Evolutionary conservation across 768 basidiomycete species (phyloP), one percentile per base, ranked within the genome.

Genomic region (Amanita pallidorosea): DNA sequence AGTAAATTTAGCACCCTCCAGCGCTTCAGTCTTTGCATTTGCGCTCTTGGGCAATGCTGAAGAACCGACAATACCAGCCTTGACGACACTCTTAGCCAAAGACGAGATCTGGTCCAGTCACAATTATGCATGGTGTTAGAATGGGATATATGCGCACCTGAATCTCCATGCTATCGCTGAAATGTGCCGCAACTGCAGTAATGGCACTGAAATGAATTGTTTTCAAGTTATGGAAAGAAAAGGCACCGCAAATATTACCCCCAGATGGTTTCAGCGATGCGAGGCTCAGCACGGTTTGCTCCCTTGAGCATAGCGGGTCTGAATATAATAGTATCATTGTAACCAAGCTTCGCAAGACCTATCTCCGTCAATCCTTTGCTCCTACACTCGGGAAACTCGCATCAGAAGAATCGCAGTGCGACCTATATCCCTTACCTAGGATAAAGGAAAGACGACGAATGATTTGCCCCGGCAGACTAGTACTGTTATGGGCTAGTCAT

Each of bases 321-420:
- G 62, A 88, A 82, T 43, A 87, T 60, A 53, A 89, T 78, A 1
- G 79, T 79, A 48, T 89, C 85, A 11, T 67, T 59, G 61, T 89
- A 90, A 8, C 85, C 86, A 5, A 89, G 64, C 3, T 64, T 65
- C 0, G 85, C 82, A 17, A 91, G 69, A 0, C 67, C 83, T 42
- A 75, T 67, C 61, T 90, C 89, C 0, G 88, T 90, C 27, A 80
- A 65, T 13, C 85, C 88, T 64, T 89, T 88, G 57, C 77, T 81
- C 72, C 82, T 86, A 51, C 41, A 5, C 12, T 33, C 13, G 6
- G 43, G 6, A 17, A 17, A 12, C 12, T 20, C 17, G 13, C 12
- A 20, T 34, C 27, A 29, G 29, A 35, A 31, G 22, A 27, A 47
- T 15, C 7, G 18, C 46, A 15, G 13, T 25, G 17, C 17, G 23